Conservation (phyloP, 768 basidiomycete genomes). For the Grammothele lineata region DNA sequence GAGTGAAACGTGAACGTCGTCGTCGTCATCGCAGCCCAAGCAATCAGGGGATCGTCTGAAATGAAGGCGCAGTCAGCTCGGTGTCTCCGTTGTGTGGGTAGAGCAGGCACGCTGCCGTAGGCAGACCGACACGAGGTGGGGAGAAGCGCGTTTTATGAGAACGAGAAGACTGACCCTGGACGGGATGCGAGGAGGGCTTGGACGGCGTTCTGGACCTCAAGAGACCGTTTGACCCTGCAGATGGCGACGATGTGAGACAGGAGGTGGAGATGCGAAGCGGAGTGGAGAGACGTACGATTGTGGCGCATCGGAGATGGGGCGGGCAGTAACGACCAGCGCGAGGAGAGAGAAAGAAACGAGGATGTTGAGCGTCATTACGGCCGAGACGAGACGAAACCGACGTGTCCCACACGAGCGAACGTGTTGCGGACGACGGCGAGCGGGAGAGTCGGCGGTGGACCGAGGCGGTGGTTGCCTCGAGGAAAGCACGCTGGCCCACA, state of each 20-base stretch:
- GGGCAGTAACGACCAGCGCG: constrained; percentile 42
- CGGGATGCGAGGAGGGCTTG: constrained; percentile 35
- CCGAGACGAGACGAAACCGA: constrained; percentile 5
- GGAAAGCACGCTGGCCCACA: constrained; percentile 4
- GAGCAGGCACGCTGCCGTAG: not conserved
- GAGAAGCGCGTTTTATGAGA: not conserved
- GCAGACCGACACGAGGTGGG: not conserved
- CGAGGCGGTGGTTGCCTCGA: constrained; percentile 6
- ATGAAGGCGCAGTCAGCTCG: not conserved
- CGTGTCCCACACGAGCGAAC: constrained; percentile 9
- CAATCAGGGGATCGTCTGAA: constrained; percentile 17
- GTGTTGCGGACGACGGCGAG: constrained; percentile 6
- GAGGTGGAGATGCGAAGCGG: not conserved
- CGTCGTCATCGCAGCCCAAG: constrained; percentile 14
- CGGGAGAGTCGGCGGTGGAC: not conserved
- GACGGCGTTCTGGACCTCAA: constrained; percentile 27
- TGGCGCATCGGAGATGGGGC: constrained; percentile 30
- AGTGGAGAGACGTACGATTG: constrained; percentile 25
- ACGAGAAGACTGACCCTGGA: constrained; percentile 28
- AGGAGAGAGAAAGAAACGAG: constrained; percentile 37
- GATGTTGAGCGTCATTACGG: constrained; percentile 34
- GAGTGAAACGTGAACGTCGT: constrained; percentile 28
- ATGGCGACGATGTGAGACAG: not conserved
- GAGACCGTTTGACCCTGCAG: constrained; percentile 16
- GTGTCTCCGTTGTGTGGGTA: no score